Percentiles rank a stretch among this genome's conserved stretches.
These are phyloP conservation scores for Trametes hirsuta DNA, from an alignment of 1,284 basidiomycete genomes.

Conservation along the genomic window DNA sequence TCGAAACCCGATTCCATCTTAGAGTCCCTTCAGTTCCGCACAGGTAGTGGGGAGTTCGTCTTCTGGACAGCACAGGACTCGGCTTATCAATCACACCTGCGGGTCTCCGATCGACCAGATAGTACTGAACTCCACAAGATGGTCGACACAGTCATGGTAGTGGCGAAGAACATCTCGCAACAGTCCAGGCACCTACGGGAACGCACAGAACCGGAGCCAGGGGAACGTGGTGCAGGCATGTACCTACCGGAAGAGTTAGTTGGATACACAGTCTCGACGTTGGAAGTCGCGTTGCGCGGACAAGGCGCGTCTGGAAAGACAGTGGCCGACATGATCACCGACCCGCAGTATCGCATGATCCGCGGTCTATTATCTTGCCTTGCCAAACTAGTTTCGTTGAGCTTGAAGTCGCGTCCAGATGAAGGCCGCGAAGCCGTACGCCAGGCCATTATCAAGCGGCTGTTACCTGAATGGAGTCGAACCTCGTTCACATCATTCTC, in stretches of 20 bases:
- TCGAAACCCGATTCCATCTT: conserved; percentile 72
- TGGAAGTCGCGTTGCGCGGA: conserved; percentile 84
- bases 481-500: conserved; percentile 74
- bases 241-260: conserved; percentile 90
- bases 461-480: conserved; percentile 89
- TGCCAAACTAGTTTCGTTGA: conserved; percentile 66
- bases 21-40: conserved; percentile 72
- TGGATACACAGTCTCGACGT: conserved; percentile 85
- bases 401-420: conserved; percentile 68
- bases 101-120: conserved; percentile 51
- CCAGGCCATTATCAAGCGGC: conserved; percentile 85
- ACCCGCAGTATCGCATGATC: conserved; percentile 77
- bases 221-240: conserved; percentile 76
- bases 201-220: conserved; percentile 69
- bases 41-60: conserved; percentile 81
- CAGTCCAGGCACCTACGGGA: conserved; percentile 78
- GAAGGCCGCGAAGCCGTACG: conserved; percentile 73
- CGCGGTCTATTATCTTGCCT: conserved; percentile 75
- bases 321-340: conserved; percentile 77
- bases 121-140: conserved; percentile 69
- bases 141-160: conserved; percentile 76
- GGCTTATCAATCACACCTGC: conserved; percentile 61
- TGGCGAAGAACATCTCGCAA: conserved; percentile 69
- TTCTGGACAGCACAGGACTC: conserved; percentile 84
- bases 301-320: conserved; percentile 51